Evolutionary conservation across 2,329 filamentous ascomycete genomes (phyloP).

Genomic region (Aspergillus sp.): DNA sequence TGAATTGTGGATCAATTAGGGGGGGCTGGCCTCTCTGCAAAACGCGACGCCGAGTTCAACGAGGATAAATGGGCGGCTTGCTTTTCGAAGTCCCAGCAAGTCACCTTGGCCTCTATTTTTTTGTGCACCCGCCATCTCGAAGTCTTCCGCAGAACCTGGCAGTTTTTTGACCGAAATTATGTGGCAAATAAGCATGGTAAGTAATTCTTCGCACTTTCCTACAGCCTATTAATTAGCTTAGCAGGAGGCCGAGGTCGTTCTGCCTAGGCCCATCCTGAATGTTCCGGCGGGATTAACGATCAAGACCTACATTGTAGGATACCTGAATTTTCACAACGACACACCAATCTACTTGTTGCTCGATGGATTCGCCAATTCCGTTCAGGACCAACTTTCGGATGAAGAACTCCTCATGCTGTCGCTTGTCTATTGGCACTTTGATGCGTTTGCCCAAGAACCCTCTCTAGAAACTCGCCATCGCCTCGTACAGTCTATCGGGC

Average conservation of each 20-base stretch:
- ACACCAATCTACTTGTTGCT: not conserved
- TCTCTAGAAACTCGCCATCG: not conserved
- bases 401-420: not conserved
- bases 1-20: not conserved
- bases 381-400: not conserved
- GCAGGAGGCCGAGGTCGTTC: not conserved
- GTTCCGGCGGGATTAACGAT: not conserved
- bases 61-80: not conserved
- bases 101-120: too few relatives aligned
- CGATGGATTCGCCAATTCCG: not conserved
- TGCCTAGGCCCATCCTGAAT: not conserved
- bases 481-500: not conserved
- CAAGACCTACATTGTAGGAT: not conserved
- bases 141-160: not conserved
- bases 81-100: not conserved
- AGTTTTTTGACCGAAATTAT: not conserved
- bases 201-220: not conserved
- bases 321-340: not conserved
- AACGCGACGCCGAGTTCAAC: not conserved
- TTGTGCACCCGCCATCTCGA: not conserved
- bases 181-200: not conserved
- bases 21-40: not conserved
- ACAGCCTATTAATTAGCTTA: not conserved
- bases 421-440: conserved; percentile 1
- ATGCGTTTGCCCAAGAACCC: not conserved